Base-by-base conservation (phyloP, 352 stramenopile species). In the Globisporangium heterothallicum region DNA sequence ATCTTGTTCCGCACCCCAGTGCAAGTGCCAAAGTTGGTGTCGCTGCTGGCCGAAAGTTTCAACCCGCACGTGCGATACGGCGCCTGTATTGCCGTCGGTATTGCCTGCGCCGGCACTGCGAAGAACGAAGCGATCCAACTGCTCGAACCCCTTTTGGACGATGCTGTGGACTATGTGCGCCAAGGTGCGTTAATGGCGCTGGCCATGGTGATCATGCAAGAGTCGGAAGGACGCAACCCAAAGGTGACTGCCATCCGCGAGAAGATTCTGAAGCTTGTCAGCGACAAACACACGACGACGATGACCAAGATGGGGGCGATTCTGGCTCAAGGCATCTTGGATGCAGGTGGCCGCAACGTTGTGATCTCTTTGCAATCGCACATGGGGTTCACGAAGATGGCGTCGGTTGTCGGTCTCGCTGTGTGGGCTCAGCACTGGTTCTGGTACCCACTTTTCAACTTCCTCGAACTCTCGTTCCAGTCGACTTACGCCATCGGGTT, bases 1-100 rank as follows among this genome's bases (percentile, higher is more conserved):
- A 95, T 99, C 26, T 69, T 99, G 47, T 99, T 98, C 81, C 96
- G 97, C 48, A 98, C 92, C 25, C 95, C 96, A 13, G 92, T 98
- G 56, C 93, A 98, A 52, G 84, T 94, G 29, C 84, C 84, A 4
- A 93, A 92, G 58, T 61, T 97, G 32, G 92, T 98, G 29, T 92
- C 85, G 40, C 75, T 99, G 27, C 72, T 99, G n/a, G 84, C 98
- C 2, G 97, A 99, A 61, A 98, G 87, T 60, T 99, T 99, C 75
- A 99, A 99, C 76, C 95, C 97, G 34, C 96, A 99, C 76, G 97
- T 99, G 27, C 92, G 97, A 41, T 99, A 99, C 71, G 97, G 97
- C 12, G 96, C 96, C 53, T 99, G 96, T 72, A 97, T 99, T 53
- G 97, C 97, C 2, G 94, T 99, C 7, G 97, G 96, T 32, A 99